Evolutionary conservation across 495 filamentous ascomycete genomes (phyloP), one percentile per base, ranked within the genome.

Genomic region (Melanomma pulvis-pyrius): DNA sequence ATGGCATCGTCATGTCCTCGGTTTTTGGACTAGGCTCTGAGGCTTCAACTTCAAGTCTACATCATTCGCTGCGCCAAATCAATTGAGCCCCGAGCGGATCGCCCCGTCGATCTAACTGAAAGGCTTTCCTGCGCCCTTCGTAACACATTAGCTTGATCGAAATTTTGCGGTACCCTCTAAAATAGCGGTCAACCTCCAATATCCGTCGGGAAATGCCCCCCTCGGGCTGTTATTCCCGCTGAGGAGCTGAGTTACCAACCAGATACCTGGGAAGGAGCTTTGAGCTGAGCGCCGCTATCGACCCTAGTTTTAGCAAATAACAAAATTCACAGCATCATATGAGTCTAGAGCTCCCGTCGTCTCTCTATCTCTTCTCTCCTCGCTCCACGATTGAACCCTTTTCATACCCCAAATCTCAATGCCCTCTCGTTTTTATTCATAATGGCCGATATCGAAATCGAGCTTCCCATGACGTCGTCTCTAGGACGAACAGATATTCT

Each of bases 361-460:
- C 39, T 44, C 39, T 44, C 39, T 44, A n/a, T 15, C 39, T 44
- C 13, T 44, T 6, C n/a, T 44, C 39, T 44, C 39, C 17, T 44
- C 17, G 2, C n/a, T n/a, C n/a, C 8, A 12, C 25, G 30, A 13
- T 32, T 34, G 2, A 19, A 29, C 4, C 25, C 7, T 54, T 32
- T 8, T 17, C 17, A 51, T 24, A 49, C 6, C 11, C 21, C 50
- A 47, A 34, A 15, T 48, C 64, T 36, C 61, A 22, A 48, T 36
- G 39, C 52, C 4, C 58, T 7, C 34, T 28, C 22, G 22, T 56
- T 13, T 29, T 50, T 57, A 29, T 50, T 39, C 56, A 57, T 32
- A 32, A 74, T 74, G 66, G 72, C 72, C 30, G 70, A 70, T 51
- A 60, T 70, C 8, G 70, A 72, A 24, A 61, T 72, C 15, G 67